phyloP scores from a whole-genome alignment of 1,139 yeast species.

The Taphrina deformans region DNA sequence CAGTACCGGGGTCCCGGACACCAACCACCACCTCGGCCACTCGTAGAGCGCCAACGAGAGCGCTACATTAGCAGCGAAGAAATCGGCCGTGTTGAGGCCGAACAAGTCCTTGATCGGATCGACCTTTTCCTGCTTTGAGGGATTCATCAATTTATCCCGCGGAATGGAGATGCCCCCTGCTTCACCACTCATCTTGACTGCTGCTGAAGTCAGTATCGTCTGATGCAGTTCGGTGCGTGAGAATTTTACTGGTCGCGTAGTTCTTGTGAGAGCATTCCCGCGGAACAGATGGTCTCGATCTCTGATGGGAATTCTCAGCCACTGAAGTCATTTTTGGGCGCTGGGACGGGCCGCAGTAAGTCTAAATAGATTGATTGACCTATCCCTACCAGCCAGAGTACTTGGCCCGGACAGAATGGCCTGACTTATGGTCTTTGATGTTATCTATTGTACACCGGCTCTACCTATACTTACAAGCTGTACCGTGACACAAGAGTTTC shows the following conservation, averaged over 20 bases:
- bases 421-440: not conserved
- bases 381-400: too few species aligned
- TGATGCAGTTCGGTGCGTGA: too few species aligned
- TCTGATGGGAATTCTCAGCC: not conserved
- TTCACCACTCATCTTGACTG: slow-evolving; percentile 8
- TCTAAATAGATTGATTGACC: not conserved
- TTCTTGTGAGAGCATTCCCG: not conserved
- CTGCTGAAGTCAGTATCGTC: too few species aligned
- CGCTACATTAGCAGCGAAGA: slow-evolving; percentile 12
- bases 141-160: not conserved
- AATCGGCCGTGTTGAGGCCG: slow-evolving; percentile 11
- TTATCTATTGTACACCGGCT: not conserved
- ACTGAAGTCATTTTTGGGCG: slow-evolving; percentile 4
- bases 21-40: slow-evolving; percentile 29
- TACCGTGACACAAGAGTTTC: not conserved
- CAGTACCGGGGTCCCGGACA: slow-evolving; percentile 28
- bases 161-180: slow-evolving; percentile 1
- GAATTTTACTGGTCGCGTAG: too few species aligned
- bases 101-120: slow-evolving; percentile 23
- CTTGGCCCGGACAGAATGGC: too few species aligned
- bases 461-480: not conserved
- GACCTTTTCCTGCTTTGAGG: slow-evolving; percentile 10
- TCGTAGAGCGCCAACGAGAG: slow-evolving; percentile 16
- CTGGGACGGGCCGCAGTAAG: slow-evolving; percentile 1
- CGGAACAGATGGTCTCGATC: not conserved